These are phyloP conservation scores for Pythium scleroteichum DNA, from an alignment of 352 stramenopile species.

Conservation along the genomic window DNA sequence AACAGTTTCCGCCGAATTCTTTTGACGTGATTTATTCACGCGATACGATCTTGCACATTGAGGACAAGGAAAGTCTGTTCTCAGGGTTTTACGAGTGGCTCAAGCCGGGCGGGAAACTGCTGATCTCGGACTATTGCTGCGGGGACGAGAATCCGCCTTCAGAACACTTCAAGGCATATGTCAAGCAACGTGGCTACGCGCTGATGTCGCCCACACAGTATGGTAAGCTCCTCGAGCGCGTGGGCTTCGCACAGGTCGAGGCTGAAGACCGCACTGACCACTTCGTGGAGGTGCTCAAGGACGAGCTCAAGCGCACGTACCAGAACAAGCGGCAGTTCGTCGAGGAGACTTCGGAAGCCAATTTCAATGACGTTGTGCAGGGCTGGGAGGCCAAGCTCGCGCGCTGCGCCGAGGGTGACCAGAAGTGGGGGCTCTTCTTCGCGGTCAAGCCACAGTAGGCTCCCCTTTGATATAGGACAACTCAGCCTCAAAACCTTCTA, in stretches of 20 bases:
- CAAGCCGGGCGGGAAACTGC: constrained; percentile 56
- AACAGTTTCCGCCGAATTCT: constrained; percentile 22
- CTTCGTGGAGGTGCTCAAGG: constrained; percentile 34
- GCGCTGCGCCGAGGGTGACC: constrained; percentile 42
- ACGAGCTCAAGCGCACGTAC: constrained; percentile 34
- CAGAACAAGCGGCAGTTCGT: constrained; percentile 36
- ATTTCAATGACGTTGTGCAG: constrained; percentile 40
- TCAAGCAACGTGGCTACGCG: constrained; percentile 33
- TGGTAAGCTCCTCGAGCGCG: constrained; percentile 25
- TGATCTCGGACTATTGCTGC: constrained; percentile 63
- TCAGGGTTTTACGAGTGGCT: constrained; percentile 63
- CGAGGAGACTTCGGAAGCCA: constrained; percentile 33
- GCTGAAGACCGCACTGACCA: constrained; percentile 45
- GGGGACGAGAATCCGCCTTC: constrained; percentile 26
- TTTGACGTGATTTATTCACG: constrained; percentile 71
- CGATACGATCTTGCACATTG: constrained; percentile 75
- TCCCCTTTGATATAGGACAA: constrained; percentile 16
- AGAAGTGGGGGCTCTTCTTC: constrained; percentile 47
- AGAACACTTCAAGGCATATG: constrained; percentile 38
- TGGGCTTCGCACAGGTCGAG: constrained; percentile 31
- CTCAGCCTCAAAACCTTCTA: not conserved
- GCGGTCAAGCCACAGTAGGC: constrained; percentile 27
- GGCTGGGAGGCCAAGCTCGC: constrained; percentile 42
- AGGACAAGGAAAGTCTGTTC: constrained; percentile 58
- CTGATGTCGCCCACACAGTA: constrained; percentile 36